Percentiles rank a stretch among this genome's conserved stretches.
These are phyloP conservation scores for Phytophthora megakarya DNA, from an alignment of 352 stramenopile species.

Conservation along the genomic window DNA sequence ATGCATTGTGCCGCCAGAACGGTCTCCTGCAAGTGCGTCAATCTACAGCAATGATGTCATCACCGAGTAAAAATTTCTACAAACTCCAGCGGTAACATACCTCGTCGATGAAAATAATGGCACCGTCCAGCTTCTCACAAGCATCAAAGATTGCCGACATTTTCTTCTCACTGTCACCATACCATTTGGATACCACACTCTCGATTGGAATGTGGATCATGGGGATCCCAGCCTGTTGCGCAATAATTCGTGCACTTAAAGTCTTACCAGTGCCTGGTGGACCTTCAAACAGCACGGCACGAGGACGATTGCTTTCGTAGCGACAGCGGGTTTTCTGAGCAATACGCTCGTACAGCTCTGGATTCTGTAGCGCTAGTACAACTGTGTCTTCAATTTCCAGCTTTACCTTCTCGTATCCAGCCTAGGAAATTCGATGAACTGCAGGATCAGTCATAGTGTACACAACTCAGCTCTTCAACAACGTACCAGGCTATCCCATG, in stretches of 20 bases:
- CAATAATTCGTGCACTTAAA: constrained; percentile 93
- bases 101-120: constrained; percentile 96
- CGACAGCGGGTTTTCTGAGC: constrained; percentile 87
- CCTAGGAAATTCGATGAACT: constrained; percentile 38
- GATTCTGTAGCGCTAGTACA: constrained; percentile 91
- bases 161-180: constrained; percentile 95
- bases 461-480: neutral
- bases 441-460: neutral
- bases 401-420: constrained; percentile 91
- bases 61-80: neutral
- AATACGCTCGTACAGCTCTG: constrained; percentile 91
- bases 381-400: constrained; percentile 93
- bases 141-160: constrained; percentile 95
- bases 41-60: constrained; percentile 52
- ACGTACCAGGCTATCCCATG: constrained; percentile 82
- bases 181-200: constrained; percentile 95
- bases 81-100: constrained; percentile 33
- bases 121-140: constrained; percentile 90
- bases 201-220: constrained; percentile 95
- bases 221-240: constrained; percentile 89
- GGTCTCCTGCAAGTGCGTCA: constrained; percentile 89
- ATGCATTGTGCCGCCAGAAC: constrained; percentile 90
- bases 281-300: constrained; percentile 93
- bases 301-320: constrained; percentile 90
- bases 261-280: constrained; percentile 95